These are phyloP conservation scores for Juncus inflexus DNA, from an alignment of 176 grass and related monocot species.

Conservation along the genomic window DNA sequence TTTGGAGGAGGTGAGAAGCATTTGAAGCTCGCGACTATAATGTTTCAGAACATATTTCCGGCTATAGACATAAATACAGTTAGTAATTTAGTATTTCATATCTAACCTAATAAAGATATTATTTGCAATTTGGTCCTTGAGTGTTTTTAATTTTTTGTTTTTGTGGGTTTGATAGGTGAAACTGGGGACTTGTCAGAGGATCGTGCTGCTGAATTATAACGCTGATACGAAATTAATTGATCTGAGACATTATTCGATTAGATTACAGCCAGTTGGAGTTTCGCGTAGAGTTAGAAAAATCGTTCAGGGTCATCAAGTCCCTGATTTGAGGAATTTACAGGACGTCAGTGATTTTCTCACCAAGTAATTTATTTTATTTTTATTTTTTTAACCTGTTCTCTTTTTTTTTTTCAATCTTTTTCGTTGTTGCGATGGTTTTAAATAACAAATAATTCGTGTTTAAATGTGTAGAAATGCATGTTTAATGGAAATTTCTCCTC, in stretches of 20 bases:
- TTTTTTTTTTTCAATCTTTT: background rate
- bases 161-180: slow-evolving; percentile 31
- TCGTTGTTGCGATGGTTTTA: no score
- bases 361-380: slow-evolving; percentile 30
- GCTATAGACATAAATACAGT: slow-evolving; percentile 56
- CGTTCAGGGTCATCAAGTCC: slow-evolving; percentile 43
- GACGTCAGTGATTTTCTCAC: slow-evolving; percentile 53
- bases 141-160: background rate
- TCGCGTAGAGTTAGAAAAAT: slow-evolving; percentile 45
- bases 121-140: no score
- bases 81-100: no score
- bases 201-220: slow-evolving; percentile 43
- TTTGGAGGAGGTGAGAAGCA: slow-evolving; percentile 41
- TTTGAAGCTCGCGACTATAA: slow-evolving; percentile 51
- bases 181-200: slow-evolving; percentile 42
- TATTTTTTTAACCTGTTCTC: background rate
- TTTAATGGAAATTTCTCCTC: no score
- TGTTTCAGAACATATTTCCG: slow-evolving; percentile 60
- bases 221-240: slow-evolving; percentile 42
- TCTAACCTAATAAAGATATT: no score
- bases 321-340: slow-evolving; percentile 44
- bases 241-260: slow-evolving; percentile 44
- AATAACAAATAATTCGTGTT: no score
- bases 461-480: no score
- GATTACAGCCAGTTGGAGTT: slow-evolving; percentile 47